A percentile compares a stretch with the other conserved stretches of the same genome.
phyloP scores from a whole-genome alignment of 176 grass and related monocot genomes.

The Elymus sibiricus region DNA sequence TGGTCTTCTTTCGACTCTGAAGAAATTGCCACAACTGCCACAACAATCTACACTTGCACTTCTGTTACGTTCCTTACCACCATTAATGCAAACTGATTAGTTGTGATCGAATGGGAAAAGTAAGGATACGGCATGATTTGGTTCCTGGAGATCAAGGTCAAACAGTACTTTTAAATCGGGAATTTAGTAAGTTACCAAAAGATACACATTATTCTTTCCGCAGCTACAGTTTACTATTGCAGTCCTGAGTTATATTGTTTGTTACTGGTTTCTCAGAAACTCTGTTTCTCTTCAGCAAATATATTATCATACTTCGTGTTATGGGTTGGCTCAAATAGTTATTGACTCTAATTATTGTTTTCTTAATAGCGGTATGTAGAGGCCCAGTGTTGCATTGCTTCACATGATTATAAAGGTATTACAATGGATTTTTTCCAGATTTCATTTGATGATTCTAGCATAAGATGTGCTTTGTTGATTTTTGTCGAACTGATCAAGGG shows the following conservation, averaged over 20 bases:
- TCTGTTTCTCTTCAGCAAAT: background rate
- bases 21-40: background rate
- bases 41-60: background rate
- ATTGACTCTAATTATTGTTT: slow-evolving; percentile 20
- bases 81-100: background rate
- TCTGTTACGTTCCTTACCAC: background rate
- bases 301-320: slow-evolving; percentile 25
- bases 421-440: background rate
- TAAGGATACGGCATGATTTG: slow-evolving; percentile 14
- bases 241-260: background rate
- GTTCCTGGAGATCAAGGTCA: background rate
- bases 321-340: background rate
- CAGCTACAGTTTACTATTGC: background rate
- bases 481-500: background rate
- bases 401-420: slow-evolving; percentile 95
- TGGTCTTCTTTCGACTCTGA: background rate
- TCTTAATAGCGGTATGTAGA: slow-evolving; percentile 85
- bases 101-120: background rate
- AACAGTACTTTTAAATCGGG: background rate
- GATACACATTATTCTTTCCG: background rate
- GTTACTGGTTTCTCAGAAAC: background rate
- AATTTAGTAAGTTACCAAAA: background rate
- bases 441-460: slow-evolving; percentile 6
- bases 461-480: background rate
- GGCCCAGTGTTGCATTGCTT: slow-evolving; percentile 93